A percentile compares a stretch with the other conserved stretches of the same genome.
phyloP scores from a whole-genome alignment of 2,329 filamentous ascomycete species.

The Hymenoscyphus scutula region DNA sequence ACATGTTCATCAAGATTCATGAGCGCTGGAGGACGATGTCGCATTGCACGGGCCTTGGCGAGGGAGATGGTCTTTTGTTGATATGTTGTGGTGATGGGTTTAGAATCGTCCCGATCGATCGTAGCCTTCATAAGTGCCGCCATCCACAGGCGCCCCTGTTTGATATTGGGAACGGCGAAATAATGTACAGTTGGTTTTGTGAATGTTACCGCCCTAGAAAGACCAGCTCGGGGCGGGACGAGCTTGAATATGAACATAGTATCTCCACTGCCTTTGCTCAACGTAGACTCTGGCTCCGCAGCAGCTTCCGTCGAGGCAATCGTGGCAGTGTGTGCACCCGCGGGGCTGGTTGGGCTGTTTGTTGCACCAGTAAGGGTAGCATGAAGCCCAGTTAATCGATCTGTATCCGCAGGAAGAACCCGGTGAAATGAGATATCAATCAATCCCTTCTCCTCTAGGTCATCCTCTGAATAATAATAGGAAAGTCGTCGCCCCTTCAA shows the following conservation, averaged over 20 bases:
- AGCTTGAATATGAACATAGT: conserved; percentile 98
- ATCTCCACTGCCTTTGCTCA: conserved; percentile 48
- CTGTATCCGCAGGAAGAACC: conserved; percentile 90
- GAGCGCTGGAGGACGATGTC: conserved; percentile 83
- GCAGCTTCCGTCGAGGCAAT: conserved; percentile 45
- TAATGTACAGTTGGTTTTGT: conserved; percentile 97
- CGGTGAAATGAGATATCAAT: conserved; percentile 98
- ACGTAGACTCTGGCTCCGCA: conserved; percentile 38
- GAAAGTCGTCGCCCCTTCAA: conserved; percentile 86
- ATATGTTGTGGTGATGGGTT: conserved; percentile 84
- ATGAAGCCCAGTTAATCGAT: conserved; percentile 85
- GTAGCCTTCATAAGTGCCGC: conserved; percentile 98
- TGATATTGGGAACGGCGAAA: conserved; percentile 89
- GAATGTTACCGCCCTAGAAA: conserved; percentile 91
- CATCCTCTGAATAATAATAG: conserved; percentile 94
- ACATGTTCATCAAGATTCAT: conserved; percentile 64
- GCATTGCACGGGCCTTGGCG: conserved; percentile 81
- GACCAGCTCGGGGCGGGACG: conserved; percentile 80
- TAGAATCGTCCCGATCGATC: conserved; percentile 83
- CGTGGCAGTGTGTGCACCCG: conserved; percentile 46
- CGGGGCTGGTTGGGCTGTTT: conserved; percentile 54
- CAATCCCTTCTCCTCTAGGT: conserved; percentile 88
- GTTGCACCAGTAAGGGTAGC: conserved; percentile 89
- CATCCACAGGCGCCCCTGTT: conserved; percentile 94
- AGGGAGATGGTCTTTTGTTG: conserved; percentile 96